Conservation (phyloP, 805 yeast genomes). For the Pichia californica region DNA sequence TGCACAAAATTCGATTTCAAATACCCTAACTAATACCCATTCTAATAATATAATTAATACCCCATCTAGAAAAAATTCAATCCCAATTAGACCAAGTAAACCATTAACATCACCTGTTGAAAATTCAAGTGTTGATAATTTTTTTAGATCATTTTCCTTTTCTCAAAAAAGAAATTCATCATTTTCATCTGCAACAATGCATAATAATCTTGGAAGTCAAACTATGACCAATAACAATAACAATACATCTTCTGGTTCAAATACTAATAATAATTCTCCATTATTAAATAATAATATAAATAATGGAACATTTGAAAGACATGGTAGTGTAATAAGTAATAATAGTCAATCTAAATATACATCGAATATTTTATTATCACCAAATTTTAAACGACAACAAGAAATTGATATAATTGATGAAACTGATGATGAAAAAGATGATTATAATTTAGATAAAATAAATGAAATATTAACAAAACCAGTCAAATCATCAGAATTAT, state of each 20-base stretch:
- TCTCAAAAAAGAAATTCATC: constrained; percentile 20
- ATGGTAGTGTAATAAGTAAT: constrained; percentile 1
- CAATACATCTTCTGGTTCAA: neutral
- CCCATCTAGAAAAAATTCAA: constrained; percentile 12
- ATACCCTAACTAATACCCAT: neutral
- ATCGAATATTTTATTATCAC: neutral
- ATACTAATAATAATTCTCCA: neutral
- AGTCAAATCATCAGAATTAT: too few relatives aligned
- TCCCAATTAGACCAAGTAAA: constrained; percentile 39
- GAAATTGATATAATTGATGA: constrained; percentile 8
- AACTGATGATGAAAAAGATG: neutral
- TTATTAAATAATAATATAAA: neutral
- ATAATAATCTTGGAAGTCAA: neutral
- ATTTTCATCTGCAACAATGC: constrained; percentile 14
- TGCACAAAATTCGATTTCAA: neutral
- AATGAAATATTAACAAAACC: too few relatives aligned
- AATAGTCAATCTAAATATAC: neutral
- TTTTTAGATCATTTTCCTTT: constrained; percentile 31
- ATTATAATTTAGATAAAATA: neutral
- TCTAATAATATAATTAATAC: neutral
- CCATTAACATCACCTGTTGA: constrained; percentile 42
- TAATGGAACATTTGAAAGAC: neutral
- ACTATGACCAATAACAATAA: too few relatives aligned
- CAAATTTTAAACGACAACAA: neutral
- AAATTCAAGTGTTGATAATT: constrained; percentile 29